A percentile compares a stretch with the other conserved stretches of the same genome.
Conservation (phyloP, 768 basidiomycete genomes). For the Trametes coccinea region DNA sequence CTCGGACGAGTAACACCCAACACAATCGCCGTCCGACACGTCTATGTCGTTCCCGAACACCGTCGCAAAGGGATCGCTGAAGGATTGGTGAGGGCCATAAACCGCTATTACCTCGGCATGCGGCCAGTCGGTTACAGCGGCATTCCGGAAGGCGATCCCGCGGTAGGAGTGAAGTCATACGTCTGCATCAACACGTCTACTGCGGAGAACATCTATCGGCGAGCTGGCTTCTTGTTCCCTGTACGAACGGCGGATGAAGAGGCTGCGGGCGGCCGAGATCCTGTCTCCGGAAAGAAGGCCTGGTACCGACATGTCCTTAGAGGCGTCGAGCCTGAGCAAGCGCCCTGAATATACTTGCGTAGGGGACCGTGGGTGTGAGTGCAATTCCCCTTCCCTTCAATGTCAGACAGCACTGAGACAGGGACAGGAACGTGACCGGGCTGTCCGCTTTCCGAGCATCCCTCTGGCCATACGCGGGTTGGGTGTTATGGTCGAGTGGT, state of each 20-base stretch:
- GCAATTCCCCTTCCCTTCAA: not conserved
- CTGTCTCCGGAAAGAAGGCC: slow-evolving; percentile 1
- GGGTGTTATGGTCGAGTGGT: not conserved
- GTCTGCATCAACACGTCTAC: slow-evolving; percentile 9
- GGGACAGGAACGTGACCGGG: not conserved
- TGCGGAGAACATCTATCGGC: slow-evolving; percentile 4
- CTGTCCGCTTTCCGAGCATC: not conserved
- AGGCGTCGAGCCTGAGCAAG: not conserved
- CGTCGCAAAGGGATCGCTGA: slow-evolving; percentile 25
- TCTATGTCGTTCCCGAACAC: slow-evolving; percentile 20
- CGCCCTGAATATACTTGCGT: not conserved
- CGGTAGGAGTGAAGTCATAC: slow-evolving; percentile 11
- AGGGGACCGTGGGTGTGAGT: not conserved
- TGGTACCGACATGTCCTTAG: slow-evolving; percentile 1
- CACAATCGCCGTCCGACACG: slow-evolving; percentile 22
- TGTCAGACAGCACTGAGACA: not conserved
- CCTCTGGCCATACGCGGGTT: not conserved
- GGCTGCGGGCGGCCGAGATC: not conserved
- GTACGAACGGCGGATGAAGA: not conserved
- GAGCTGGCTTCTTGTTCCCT: slow-evolving; percentile 12
- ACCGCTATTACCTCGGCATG: slow-evolving; percentile 24
- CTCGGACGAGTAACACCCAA: not conserved
- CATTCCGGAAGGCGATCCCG: not conserved
- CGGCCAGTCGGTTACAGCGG: slow-evolving; percentile 9
- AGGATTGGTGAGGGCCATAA: slow-evolving; percentile 20